Conservation (phyloP, 805 yeast genomes). For the Teunomyces kruisii region DNA sequence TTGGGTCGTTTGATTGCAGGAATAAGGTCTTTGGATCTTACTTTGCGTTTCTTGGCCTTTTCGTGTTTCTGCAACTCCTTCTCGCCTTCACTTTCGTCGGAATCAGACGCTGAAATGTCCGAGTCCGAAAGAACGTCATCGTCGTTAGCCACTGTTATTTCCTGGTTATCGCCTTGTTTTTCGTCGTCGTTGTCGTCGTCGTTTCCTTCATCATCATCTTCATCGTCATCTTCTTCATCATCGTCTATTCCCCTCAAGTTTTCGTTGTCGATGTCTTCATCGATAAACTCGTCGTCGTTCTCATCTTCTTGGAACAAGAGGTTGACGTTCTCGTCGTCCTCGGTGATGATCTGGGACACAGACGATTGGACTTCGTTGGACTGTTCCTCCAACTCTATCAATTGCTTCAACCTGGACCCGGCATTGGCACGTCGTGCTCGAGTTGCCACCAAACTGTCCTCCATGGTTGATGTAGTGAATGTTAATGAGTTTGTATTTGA, state of each 20-base stretch:
- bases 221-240: slow-evolving; percentile 50
- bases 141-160: slow-evolving; percentile 13
- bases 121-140: slow-evolving; percentile 60
- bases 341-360: slow-evolving; percentile 30
- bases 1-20: slow-evolving; percentile 36
- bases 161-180: slow-evolving; percentile 14
- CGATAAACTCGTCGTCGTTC: slow-evolving; percentile 26
- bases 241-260: slow-evolving; percentile 27
- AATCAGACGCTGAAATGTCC: slow-evolving; percentile 48
- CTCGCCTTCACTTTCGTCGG: slow-evolving; percentile 72
- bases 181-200: slow-evolving; percentile 18
- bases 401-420: slow-evolving; percentile 74
- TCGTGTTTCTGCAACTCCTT: slow-evolving; percentile 53
- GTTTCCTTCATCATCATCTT: slow-evolving; percentile 21
- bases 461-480: slow-evolving; percentile 14
- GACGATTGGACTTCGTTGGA: slow-evolving; percentile 23
- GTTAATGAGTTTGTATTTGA: background rate
- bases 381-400: slow-evolving; percentile 72
- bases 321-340: slow-evolving; percentile 77
- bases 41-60: slow-evolving; percentile 31
- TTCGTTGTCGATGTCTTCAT: slow-evolving; percentile 16
- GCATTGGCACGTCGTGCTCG: slow-evolving; percentile 84
- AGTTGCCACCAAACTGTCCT: slow-evolving; percentile 67
- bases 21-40: slow-evolving; percentile 18
- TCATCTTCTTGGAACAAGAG: slow-evolving; percentile 61